Evolutionary conservation across 371 early-diverging fungal genomes (phyloP), one percentile per base, ranked within the genome.

Genomic region (Zychaea mexicana): DNA sequence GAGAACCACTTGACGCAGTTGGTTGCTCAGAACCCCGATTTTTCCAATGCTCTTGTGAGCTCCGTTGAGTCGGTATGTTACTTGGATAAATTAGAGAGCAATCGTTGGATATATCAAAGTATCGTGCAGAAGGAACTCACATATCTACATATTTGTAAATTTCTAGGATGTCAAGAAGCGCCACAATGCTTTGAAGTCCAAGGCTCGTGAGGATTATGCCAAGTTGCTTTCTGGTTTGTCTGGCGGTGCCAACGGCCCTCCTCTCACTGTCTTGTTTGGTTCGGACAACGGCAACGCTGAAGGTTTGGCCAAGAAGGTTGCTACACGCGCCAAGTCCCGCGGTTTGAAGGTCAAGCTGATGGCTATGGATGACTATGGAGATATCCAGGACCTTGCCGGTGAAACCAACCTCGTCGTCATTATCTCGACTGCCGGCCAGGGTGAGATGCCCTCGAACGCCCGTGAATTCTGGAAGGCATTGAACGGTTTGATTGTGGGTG

Each of bases 281-380:
- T 94, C 95, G n/a, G 97, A 97, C 75, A 90, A 89, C 64, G 92
- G 94, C 62, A 94, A 93, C 71, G 96, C 89, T 33, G 94, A 94
- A 75, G 85, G 83, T 38, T 78, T 92, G 0, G 94, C 94, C 39
- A 92, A 92, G 78, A 90, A 91, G 62, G 69, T 97, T 31, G 90
- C 89, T 46, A 81, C 88, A 55, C 87, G 90, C 65, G 96, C 90
- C 55, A 90, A 88, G 73, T 85, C 89, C 9, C 88, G 94, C 62
- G 90, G 91, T 30, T 82, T 96, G 70, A 77, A 85, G 55, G 88
- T 90, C 52, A 88, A 88, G 57, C 78, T 89, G 61, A 72, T 89
- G 79, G 86, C 90, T 39, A 90, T 91, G 89, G 96, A 97, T 65
- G 92, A 91, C 47, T 89, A 86, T 57, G 70, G 64, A 24, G 84